Conservation (phyloP, 1,284 basidiomycete genomes). For the Heliocybe sulcata region DNA sequence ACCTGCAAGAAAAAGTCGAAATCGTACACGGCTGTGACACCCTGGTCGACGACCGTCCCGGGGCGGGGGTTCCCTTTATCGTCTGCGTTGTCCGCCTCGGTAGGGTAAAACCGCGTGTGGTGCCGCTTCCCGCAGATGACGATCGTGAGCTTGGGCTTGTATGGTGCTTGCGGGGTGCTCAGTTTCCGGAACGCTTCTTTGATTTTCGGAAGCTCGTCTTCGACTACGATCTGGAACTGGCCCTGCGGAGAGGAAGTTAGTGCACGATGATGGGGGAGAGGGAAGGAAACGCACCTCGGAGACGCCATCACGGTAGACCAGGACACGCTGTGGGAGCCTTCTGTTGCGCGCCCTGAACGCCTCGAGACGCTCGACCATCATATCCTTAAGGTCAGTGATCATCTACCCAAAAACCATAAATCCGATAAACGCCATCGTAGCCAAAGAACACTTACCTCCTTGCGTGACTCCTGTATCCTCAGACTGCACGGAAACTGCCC, state of each 20-base stretch:
- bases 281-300: too few species aligned
- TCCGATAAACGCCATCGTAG: too few species aligned
- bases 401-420: slow-evolving; percentile 36
- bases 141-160: slow-evolving; percentile 65
- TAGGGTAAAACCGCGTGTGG: slow-evolving; percentile 79
- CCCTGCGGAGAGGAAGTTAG: slow-evolving; percentile 53
- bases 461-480: slow-evolving; percentile 63
- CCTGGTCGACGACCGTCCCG: slow-evolving; percentile 68
- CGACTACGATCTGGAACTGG: slow-evolving; percentile 62
- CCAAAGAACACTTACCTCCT: slow-evolving; percentile 59
- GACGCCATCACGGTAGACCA: slow-evolving; percentile 76
- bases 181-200: slow-evolving; percentile 50
- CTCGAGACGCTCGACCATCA: slow-evolving; percentile 61
- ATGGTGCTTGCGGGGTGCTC: slow-evolving; percentile 34
- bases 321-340: slow-evolving; percentile 48
- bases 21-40: slow-evolving; percentile 61
- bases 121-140: slow-evolving; percentile 80
- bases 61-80: slow-evolving; percentile 61
- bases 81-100: slow-evolving; percentile 43
- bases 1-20: slow-evolving; percentile 75
- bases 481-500: slow-evolving; percentile 68
- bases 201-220: slow-evolving; percentile 61
- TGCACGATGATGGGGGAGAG: too few species aligned
- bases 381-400: slow-evolving; percentile 58
- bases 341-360: slow-evolving; percentile 42